Evolutionary conservation across 371 early-diverging fungal species (phyloP), one percentile per base, ranked within the genome.

Genomic region (Phascolomyces articulosus): DNA sequence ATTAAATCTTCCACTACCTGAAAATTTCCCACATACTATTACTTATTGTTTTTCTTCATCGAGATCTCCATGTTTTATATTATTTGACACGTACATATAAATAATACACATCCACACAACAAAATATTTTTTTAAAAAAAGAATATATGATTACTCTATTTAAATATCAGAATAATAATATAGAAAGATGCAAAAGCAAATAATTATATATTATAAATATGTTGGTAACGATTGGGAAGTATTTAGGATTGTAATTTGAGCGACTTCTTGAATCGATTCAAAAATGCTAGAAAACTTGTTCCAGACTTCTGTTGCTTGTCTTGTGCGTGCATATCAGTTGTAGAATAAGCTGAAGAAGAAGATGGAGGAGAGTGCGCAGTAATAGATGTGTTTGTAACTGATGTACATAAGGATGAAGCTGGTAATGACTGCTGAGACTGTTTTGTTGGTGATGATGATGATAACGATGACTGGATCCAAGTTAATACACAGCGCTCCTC

Each of bases 401-500:
- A 7, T 47, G 13, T 47, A 11, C 47, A 13, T 11, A 18, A 24
- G 23, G 51, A 51, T 4, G 51, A 44, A 4, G 44, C 8, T 44
- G 44, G 15, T 44, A n/a, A 44, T 13, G 44, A 38, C 38, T 38
- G 13, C 13, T 38, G n/a, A 3, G 44, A 44, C 8, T 16, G 44
- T 44, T 4, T 8, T 18, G 8, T 44, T 18, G n/a, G 16, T 44
- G 16, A 0, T 44, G 16, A 44, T 44, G 1, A 16, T 44, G 44
- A 44, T n/a, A 16, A 44, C 16, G 44, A 44, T 44, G 51, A 51
- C 7, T 51, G 38, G 15, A 60, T 23, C 61, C 61, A 60, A 9
- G 40, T 21, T n/a, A 60, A 38, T 11, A 60, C 48, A 23, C 44
- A 51, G 7, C 51, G 31, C 7, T 60, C 61, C 4, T 60, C 61